Conservation (phyloP, 176 grass and related monocot species). For the Oryza meridionalis region DNA sequence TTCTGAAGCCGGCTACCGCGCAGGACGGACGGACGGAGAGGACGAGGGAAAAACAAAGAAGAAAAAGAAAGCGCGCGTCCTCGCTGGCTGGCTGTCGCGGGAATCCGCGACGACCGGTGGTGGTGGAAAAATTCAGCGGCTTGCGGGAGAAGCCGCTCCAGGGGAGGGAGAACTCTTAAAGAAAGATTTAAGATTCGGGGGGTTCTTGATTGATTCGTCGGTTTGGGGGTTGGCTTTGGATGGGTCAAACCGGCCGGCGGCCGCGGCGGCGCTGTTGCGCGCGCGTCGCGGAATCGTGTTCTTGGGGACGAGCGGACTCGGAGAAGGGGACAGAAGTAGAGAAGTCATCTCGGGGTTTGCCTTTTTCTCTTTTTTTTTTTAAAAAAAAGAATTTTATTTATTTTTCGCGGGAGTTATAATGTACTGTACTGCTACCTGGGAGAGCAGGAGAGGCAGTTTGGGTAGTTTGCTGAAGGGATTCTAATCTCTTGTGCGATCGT, state of each 20-base stretch:
- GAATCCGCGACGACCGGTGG: slow-evolving; percentile 39
- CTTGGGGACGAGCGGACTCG: not conserved
- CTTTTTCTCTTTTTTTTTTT: not conserved
- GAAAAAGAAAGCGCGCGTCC: slow-evolving; percentile 1
- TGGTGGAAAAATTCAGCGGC: slow-evolving; percentile 29
- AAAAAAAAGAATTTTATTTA: not conserved
- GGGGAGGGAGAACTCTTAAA: slow-evolving; percentile 25
- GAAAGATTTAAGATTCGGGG: slow-evolving; percentile 20
- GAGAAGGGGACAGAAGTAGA: not conserved
- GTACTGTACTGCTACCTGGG: not conserved
- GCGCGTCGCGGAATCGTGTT: slow-evolving; percentile 12
- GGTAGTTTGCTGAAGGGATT: not conserved
- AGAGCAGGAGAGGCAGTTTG: not conserved
- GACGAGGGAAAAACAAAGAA: not conserved
- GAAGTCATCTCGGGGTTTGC: not conserved
- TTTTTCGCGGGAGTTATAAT: not conserved
- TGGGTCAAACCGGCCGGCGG: slow-evolving; percentile 28
- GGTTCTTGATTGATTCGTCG: not conserved
- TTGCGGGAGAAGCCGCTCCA: slow-evolving; percentile 28
- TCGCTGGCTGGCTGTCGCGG: slow-evolving; percentile 13
- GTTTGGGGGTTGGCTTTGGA: not conserved
- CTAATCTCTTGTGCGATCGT: too few relatives aligned
- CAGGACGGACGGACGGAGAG: slow-evolving; percentile 39
- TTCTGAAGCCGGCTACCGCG: not conserved
- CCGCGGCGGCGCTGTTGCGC: slow-evolving; percentile 30